phyloP scores from a whole-genome alignment of 2,329 filamentous ascomycete genomes.

The Diatrype stigma region DNA sequence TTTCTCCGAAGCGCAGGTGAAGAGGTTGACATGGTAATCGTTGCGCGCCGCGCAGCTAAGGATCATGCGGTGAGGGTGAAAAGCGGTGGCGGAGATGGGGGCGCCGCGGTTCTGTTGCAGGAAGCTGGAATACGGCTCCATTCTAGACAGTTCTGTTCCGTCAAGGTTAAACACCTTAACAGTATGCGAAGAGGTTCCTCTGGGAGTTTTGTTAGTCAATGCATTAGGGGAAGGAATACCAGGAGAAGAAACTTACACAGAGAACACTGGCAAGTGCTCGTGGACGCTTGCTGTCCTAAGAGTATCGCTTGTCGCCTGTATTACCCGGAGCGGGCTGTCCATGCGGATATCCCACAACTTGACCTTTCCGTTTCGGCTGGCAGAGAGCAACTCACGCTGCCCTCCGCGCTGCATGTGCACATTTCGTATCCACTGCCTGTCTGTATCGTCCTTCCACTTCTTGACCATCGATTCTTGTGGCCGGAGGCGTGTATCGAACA shows the following conservation, averaged over 20 bases:
- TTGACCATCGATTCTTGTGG: conserved; percentile 90
- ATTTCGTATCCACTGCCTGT: conserved; percentile 88
- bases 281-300: conserved; percentile 86
- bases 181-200: conserved; percentile 80
- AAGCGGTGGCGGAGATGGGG: conserved; percentile 84
- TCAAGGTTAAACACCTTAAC: conserved; percentile 93
- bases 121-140: conserved; percentile 89
- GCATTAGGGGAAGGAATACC: background rate
- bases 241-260: conserved; percentile 60
- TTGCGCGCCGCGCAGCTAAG: conserved; percentile 82
- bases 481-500: conserved; percentile 84
- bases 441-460: conserved; percentile 87
- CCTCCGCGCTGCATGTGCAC: conserved; percentile 97
- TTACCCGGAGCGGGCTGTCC: conserved; percentile 69
- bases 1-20: conserved; percentile 60
- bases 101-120: conserved; percentile 74
- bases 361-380: conserved; percentile 88
- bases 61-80: conserved; percentile 92
- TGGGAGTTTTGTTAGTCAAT: conserved; percentile 36
- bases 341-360: conserved; percentile 95
- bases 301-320: conserved; percentile 71
- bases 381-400: conserved; percentile 83
- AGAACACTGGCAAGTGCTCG: conserved; percentile 94
- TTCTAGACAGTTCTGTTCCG: conserved; percentile 70
- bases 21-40: conserved; percentile 87